Conservation (phyloP, 176 grass and related monocot genomes). For the Aegilops bicornis region DNA sequence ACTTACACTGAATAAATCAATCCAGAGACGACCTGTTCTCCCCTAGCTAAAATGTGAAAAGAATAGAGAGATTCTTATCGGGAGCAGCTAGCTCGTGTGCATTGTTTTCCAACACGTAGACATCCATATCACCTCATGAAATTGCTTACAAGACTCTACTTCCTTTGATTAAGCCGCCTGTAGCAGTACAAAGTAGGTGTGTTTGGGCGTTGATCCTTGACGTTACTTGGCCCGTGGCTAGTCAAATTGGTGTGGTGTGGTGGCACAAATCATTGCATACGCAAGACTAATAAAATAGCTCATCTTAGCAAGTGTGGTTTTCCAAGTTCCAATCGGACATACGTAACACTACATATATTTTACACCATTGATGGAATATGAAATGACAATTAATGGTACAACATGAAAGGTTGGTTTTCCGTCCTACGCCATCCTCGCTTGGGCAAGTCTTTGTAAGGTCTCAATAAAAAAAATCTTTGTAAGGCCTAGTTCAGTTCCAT, state of each 20-base stretch:
- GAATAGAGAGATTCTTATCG: background rate
- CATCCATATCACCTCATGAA: slow-evolving; percentile 49
- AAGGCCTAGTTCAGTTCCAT: too few relatives aligned
- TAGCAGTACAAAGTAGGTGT: slow-evolving; percentile 28
- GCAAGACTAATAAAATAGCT: background rate
- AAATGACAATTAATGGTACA: background rate
- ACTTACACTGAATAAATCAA: slow-evolving; percentile 1
- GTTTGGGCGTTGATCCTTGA: slow-evolving; percentile 37
- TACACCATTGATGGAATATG: background rate
- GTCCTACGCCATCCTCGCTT: background rate
- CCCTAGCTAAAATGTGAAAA: background rate
- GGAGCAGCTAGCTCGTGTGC: background rate
- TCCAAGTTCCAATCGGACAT: slow-evolving; percentile 9
- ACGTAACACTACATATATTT: background rate
- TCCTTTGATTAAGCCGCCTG: slow-evolving; percentile 36
- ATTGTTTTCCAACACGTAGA: slow-evolving; percentile 38
- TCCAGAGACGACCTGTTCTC: background rate
- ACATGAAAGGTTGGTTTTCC: background rate
- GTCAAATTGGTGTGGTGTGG: slow-evolving; percentile 10
- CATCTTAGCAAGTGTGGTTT: background rate
- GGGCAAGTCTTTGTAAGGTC: too few relatives aligned
- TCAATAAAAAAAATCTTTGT: too few relatives aligned
- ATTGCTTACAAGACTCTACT: slow-evolving; percentile 50
- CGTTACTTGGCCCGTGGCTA: background rate
- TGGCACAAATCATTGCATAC: background rate